Base-by-base conservation (phyloP, 1,284 basidiomycete genomes). In the Sparassis latifolia region DNA sequence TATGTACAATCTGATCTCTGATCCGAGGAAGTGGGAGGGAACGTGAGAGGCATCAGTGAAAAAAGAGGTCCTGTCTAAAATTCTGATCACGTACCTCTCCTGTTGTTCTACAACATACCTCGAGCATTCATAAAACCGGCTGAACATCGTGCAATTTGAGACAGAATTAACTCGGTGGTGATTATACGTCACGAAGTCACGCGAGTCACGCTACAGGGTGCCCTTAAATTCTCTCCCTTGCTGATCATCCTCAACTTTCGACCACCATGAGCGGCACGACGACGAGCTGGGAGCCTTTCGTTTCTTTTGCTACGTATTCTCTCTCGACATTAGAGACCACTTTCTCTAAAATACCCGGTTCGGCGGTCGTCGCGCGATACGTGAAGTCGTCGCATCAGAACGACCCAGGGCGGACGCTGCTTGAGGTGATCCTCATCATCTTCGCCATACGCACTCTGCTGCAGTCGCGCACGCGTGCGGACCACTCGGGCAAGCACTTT, bases 381-480 rank as follows among this genome's bases (percentile, higher is more conserved):
- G 89, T 97, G 70, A 86, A 82, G 69, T 81, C 93, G 66, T 88
- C 93, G 52, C 86, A 91, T 72, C 86, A 87, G 66, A 86, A 95
- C 66, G 92, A 95, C 68, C 96, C 97, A 1, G 91, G 91, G 42
- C 79, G 97, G 50, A 94, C 92, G 0, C 61, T 98, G 4, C 82
- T 99, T 55, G 97, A 99, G 70, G 68, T 98, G 42, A 82, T 96
- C 48, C 81, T 99, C 41, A 69, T 97, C 54, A 76, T 92, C 48
- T 98, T 98, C 63, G 89, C 93, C 27, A 77, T 97, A 48, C 75
- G 92, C 48, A 99, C 95, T 0, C 73, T 97, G 30, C 68, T 97
- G 44, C 93, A 95, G 69, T 88, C 88, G 32, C 77, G 96, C 33
- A 98, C 95, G 0, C 78, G 94, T 42, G 86, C 89, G 43, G 92